Evolutionary conservation across 192 early-diverging fungal species (phyloP), one percentile per base, ranked within the genome.

Genomic region (Coemansia sp.): DNA sequence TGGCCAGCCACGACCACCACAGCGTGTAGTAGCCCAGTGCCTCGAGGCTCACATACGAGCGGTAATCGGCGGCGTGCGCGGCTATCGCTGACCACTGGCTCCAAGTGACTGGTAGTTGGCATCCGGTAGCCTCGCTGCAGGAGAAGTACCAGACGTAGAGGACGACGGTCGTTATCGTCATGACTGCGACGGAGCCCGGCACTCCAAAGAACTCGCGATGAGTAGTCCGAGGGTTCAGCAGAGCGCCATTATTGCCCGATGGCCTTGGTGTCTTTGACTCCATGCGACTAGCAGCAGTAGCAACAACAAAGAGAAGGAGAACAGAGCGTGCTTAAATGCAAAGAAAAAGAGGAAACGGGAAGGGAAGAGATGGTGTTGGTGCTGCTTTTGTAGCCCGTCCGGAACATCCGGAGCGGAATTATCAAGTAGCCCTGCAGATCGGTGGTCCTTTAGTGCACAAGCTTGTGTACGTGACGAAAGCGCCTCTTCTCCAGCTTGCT

Each of bases 171-270:
- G 84, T 73, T 49, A 64, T 64, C 5, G 71, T 61, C 41, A 90
- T 77, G 70, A 92, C 87, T 22, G 75, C 73, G 22, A 86, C 59
- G 3, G 91, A 79, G 25, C 89, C 89, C 31, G 84, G 73, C 1
- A 86, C 86, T 12, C 90, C 91, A 19, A 93, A 74, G 68, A 98
- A 98, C 73, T 96, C 96, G 71, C 90, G 94, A 61, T 86, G 81
- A 9, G 85, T 86, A 10, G 94, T 87, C 66, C 79, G 74, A 37
- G 88, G 89, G 68, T 94, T 86, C 65, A 90, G 69, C 49, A 22
- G 27, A 1, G 27, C 14, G 29, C 29, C 27, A 15, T 6, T 17
- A 54, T 17, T 31, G 27, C 27, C 27, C 4, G 27, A 6, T 19
- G 27, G 11, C 49, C 24, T 29, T 22, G 51, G 17, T 54, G 51